phyloP scores from a whole-genome alignment of 768 basidiomycete species.

The Macrolepiota albuminosa region DNA sequence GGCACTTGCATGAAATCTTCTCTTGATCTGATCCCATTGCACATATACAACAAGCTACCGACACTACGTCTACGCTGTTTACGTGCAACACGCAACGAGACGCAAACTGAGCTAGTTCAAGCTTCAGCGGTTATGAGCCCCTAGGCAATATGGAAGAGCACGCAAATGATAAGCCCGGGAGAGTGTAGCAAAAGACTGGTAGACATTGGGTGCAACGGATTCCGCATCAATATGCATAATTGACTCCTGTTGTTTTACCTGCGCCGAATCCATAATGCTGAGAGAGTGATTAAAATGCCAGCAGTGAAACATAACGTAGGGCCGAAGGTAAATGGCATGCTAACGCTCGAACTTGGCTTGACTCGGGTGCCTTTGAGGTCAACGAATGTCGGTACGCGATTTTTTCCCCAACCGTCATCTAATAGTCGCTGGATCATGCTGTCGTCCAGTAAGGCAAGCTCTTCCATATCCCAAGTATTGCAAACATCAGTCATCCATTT shows the following conservation, averaged over 20 bases:
- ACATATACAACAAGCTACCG: neutral
- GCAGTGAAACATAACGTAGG: slow-evolving; percentile 31
- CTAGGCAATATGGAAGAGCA: neutral
- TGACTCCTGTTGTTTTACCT: slow-evolving; percentile 19
- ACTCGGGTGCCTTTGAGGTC: slow-evolving; percentile 29
- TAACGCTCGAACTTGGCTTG: neutral
- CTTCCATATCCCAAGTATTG: slow-evolving; percentile 80
- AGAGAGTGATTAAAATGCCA: slow-evolving; percentile 34
- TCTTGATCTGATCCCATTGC: neutral
- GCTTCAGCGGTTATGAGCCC: neutral
- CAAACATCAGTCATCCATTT: slow-evolving; percentile 88
- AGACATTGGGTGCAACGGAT: neutral
- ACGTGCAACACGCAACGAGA: neutral
- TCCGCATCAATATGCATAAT: neutral
- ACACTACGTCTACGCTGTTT: neutral
- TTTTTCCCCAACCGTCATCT: slow-evolving; percentile 83
- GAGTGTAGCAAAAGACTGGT: neutral
- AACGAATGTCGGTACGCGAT: slow-evolving; percentile 39
- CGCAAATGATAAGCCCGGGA: neutral
- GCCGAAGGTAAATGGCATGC: slow-evolving; percentile 27
- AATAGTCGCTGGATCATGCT: slow-evolving; percentile 59
- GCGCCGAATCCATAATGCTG: slow-evolving; percentile 20
- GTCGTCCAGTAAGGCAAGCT: slow-evolving; percentile 69
- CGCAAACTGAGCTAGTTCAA: neutral
- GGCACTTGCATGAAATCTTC: slow-evolving; percentile 42